Evolutionary conservation across 1,284 basidiomycete species (phyloP).

Genomic region (Trametes sp.): DNA sequence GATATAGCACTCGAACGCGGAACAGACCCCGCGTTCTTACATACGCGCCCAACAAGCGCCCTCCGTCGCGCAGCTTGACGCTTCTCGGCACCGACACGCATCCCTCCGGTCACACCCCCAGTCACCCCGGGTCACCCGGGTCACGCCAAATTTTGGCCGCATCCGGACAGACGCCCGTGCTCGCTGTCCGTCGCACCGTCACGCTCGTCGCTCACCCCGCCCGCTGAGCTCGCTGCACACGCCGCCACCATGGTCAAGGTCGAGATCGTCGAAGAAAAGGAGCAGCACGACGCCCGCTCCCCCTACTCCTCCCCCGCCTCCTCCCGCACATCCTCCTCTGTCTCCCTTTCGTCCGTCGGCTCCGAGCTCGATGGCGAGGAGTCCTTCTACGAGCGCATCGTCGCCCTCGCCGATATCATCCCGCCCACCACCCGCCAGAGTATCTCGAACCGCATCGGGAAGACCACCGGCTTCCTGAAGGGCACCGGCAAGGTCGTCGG

Average conservation of each 20-base stretch:
- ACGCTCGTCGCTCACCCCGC: slow-evolving; percentile 3
- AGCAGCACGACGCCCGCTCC: slow-evolving; percentile 55
- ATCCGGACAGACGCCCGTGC: slow-evolving; percentile 4
- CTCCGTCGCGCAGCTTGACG: slow-evolving; percentile 19
- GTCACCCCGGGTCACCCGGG: slow-evolving; percentile 4
- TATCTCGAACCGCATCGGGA: slow-evolving; percentile 68
- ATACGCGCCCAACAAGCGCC: slow-evolving; percentile 29
- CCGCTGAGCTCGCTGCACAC: slow-evolving; percentile 16
- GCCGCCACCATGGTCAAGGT: slow-evolving; percentile 78
- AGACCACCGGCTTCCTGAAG: slow-evolving; percentile 69
- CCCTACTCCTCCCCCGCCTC: slow-evolving; percentile 74
- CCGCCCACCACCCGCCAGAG: slow-evolving; percentile 87
- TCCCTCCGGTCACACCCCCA: slow-evolving; percentile 2
- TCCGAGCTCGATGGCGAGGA: slow-evolving; percentile 78
- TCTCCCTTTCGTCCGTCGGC: slow-evolving; percentile 77
- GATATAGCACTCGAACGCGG: slow-evolving; percentile 22
- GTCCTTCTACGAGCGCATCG: slow-evolving; percentile 88
- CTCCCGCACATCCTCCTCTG: slow-evolving; percentile 70
- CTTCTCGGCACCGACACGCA: slow-evolving; percentile 33
- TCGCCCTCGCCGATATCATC: slow-evolving; percentile 94
- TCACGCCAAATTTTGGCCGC: slow-evolving; percentile 19
- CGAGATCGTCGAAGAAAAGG: slow-evolving; percentile 83
- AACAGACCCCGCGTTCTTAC: slow-evolving; percentile 28
- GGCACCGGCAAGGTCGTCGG: slow-evolving; percentile 79
- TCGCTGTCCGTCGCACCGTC: neutral